Conservation (phyloP, 208 protist genomes). For the Wallacemonas collosoma region DNA sequence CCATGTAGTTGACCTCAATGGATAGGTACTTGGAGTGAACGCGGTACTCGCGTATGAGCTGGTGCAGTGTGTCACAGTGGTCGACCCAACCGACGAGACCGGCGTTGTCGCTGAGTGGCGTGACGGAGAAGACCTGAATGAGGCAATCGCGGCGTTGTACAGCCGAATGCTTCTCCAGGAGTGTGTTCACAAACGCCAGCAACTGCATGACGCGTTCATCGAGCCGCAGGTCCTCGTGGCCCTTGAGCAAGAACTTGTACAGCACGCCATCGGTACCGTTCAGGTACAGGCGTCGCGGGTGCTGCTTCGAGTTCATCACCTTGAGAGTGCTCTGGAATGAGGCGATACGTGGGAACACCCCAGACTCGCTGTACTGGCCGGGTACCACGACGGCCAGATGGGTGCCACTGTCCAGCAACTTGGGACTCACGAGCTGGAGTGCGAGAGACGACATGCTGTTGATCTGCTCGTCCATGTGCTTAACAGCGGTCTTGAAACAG, state of each 20-base stretch:
- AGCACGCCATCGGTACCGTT: slow-evolving; percentile 95
- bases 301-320: slow-evolving; percentile 99
- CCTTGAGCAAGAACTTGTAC: slow-evolving; percentile 99
- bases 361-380: slow-evolving; percentile 94
- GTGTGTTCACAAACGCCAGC: slow-evolving; percentile 99
- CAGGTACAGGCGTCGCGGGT: slow-evolving; percentile 97
- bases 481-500: slow-evolving; percentile 95
- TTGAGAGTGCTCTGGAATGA: slow-evolving; percentile 83
- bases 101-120: slow-evolving; percentile 98
- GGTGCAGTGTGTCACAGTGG: slow-evolving; percentile 92
- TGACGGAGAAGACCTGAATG: slow-evolving; percentile 96
- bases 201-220: slow-evolving; percentile 99
- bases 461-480: slow-evolving; percentile 96
- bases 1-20: slow-evolving; percentile 94
- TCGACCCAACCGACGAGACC: slow-evolving; percentile 99
- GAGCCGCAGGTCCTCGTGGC: slow-evolving; percentile 97
- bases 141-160: slow-evolving; percentile 87
- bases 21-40: slow-evolving; percentile 82
- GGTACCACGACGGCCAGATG: slow-evolving; percentile 98
- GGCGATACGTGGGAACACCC: slow-evolving; percentile 75
- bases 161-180: slow-evolving; percentile 95
- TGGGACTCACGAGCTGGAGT: slow-evolving; percentile 95
- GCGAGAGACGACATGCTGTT: slow-evolving; percentile 95
- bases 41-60: slow-evolving; percentile 94
- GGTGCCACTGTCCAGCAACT: slow-evolving; percentile 79